Conservation (phyloP, 1,284 basidiomycete species). For the Apiotrichum mycotoxinovorans region DNA sequence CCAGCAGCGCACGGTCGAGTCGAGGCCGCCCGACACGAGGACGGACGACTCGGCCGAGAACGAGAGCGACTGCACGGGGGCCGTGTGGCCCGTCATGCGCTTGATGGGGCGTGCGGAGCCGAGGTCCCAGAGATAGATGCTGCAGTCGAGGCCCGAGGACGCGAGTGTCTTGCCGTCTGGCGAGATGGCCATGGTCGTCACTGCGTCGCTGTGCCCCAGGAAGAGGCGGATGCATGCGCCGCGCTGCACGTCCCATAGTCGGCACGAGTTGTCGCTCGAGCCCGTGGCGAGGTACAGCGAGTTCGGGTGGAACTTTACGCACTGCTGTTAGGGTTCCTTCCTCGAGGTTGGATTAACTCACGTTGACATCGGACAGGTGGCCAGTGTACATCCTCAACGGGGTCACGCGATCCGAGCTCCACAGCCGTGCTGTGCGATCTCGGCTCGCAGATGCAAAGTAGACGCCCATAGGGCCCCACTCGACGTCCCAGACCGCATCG, state of each 20-base stretch:
- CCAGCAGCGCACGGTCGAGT: conserved; percentile 96
- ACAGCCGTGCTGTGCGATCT: conserved; percentile 90
- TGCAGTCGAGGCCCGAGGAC: conserved; percentile 80
- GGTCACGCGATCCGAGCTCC: conserved; percentile 88
- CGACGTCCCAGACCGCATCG: conserved; percentile 97
- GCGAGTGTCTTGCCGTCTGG: conserved; percentile 93
- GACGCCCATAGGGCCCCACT: conserved; percentile 97
- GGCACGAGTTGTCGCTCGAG: conserved; percentile 90
- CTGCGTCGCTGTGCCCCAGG: conserved; percentile 85
- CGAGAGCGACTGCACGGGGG: conserved; percentile 80
- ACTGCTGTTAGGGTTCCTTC: conserved; percentile 54
- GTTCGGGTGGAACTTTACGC: conserved; percentile 94
- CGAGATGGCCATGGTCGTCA: conserved; percentile 84
- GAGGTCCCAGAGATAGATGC: conserved; percentile 95
- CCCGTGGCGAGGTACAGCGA: conserved; percentile 96
- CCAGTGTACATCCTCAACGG: conserved; percentile 92
- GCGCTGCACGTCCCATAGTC: conserved; percentile 97
- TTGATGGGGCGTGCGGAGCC: conserved; percentile 89
- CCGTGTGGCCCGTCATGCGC: conserved; percentile 92
- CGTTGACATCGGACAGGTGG: conserved; percentile 95
- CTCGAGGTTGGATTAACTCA: conserved; percentile 53
- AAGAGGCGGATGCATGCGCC: conserved; percentile 92
- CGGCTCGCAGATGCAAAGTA: conserved; percentile 96
- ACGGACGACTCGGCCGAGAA: conserved; percentile 89
- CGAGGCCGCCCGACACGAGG: conserved; percentile 82